Base-by-base conservation (phyloP, 495 filamentous ascomycete genomes). In the Podospora tetraspora region DNA sequence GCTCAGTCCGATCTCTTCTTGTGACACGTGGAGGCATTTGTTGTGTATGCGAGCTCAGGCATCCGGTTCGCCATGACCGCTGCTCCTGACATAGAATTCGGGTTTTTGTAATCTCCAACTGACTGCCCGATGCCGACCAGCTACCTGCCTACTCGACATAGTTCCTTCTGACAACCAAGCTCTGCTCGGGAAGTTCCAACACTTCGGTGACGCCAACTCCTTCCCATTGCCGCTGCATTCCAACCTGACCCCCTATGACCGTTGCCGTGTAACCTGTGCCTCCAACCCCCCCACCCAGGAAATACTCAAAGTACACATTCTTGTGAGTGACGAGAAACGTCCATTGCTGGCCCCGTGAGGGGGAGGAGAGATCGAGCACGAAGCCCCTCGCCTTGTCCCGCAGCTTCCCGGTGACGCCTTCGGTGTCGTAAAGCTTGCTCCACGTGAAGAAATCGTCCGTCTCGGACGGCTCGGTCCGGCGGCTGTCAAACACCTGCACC, bases 241-340 rank as follows among this genome's bases (percentile, higher is more conserved):
- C 64, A 66, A 66, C 64, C n/a, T 66, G 64, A 8, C 64, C 64
- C 11, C 64, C 64, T 3, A 58, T 23, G n/a, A 37, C 64, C 0
- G 64, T 66, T 23, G 64, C 64, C 12, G 64, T 66, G n/a, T 59
- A 66, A 1, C 64, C 64, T 11, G 64, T 66, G 21, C 64, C 64
- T 13, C 64, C 64, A 1, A 66, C 64, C 1, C 64, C 64, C 8
- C 64, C 64, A 23, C 64, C 64, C 27, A 66, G 34, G 57, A 66
- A 66, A 43, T 66, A 66, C 56, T 66, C 64, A 66, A 66, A 66
- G 29, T 66, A 66, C 8, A 66, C 56, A 22, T 66, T 66, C 57
- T 58, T 66, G 56, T 66, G 57, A 0, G 63, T 65, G 3, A 66
- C 25, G 19, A 59, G 64, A 25, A 66, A 66, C 6, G 64, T 66